Percentiles rank a stretch among this genome's conserved stretches.
These are phyloP conservation scores for Coemansia sp. DNA, from an alignment of 371 early-diverging fungal genomes.

Conservation along the genomic window DNA sequence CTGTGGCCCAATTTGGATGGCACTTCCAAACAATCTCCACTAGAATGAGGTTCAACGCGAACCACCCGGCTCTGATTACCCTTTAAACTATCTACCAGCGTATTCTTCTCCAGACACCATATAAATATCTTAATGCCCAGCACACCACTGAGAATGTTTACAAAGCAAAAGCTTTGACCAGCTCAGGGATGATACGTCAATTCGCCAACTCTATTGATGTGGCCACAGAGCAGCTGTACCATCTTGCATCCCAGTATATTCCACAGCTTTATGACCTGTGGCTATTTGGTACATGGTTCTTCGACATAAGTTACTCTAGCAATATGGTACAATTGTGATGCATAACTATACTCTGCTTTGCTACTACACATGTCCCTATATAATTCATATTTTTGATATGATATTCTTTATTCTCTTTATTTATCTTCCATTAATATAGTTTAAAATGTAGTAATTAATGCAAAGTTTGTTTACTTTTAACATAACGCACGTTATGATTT, in stretches of 20 bases:
- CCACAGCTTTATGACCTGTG: slow-evolving; percentile 60
- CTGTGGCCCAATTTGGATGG: too few relatives aligned
- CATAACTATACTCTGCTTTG: too few relatives aligned
- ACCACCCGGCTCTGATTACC: slow-evolving; percentile 86
- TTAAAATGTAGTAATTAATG: too few relatives aligned
- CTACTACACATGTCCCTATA: too few relatives aligned
- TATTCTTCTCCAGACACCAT: slow-evolving; percentile 76
- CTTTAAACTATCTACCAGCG: slow-evolving; percentile 71
- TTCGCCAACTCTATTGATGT: slow-evolving; percentile 85
- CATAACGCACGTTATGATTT: too few relatives aligned
- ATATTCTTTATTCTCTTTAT: too few relatives aligned
- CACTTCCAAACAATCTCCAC: slow-evolving; percentile 67
- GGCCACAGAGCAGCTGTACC: slow-evolving; percentile 65
- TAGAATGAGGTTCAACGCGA: slow-evolving; percentile 86
- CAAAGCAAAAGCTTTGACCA: slow-evolving; percentile 58
- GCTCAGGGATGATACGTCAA: slow-evolving; percentile 86
- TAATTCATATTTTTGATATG: too few relatives aligned
- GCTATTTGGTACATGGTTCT: slow-evolving; percentile 72
- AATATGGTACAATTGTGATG: too few relatives aligned
- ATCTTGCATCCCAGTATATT: slow-evolving; percentile 69
- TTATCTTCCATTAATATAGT: too few relatives aligned
- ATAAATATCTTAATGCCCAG: slow-evolving; percentile 75
- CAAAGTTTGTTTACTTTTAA: too few relatives aligned
- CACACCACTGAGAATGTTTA: slow-evolving; percentile 80
- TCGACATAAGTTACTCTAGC: too few relatives aligned